Percentiles rank a stretch among this genome's conserved stretches.
These are phyloP conservation scores for Globisporangium takayamanum DNA, from an alignment of 352 stramenopile genomes.

Conservation along the genomic window DNA sequence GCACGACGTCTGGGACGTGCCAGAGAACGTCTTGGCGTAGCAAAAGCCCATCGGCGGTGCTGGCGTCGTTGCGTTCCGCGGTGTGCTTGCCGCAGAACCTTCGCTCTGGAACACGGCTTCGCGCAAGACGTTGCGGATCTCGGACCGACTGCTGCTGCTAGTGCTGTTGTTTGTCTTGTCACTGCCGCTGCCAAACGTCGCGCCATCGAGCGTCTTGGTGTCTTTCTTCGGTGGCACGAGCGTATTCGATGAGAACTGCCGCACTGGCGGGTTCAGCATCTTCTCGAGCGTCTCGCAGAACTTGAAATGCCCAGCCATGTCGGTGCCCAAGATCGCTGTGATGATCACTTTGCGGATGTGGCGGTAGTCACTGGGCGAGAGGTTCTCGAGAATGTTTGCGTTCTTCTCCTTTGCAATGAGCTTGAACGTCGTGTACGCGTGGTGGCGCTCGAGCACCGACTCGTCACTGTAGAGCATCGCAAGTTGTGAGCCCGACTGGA, in stretches of 20 bases:
- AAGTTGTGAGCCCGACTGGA: conserved; percentile 67
- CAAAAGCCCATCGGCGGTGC: conserved; percentile 3
- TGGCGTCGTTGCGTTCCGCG: conserved; percentile 13
- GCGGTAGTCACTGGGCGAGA: conserved; percentile 61
- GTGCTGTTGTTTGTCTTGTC: background rate
- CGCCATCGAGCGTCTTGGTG: conserved; percentile 6
- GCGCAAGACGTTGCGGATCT: conserved; percentile 43
- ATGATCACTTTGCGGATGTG: conserved; percentile 87
- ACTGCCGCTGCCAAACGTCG: conserved; percentile 1
- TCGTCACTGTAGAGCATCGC: conserved; percentile 87
- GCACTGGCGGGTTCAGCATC: conserved; percentile 41
- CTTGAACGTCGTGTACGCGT: conserved; percentile 83
- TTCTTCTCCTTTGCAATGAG: conserved; percentile 81
- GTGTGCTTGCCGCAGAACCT: conserved; percentile 21
- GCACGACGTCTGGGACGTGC: conserved; percentile 15
- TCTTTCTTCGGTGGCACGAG: conserved; percentile 33
- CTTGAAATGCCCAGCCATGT: conserved; percentile 89
- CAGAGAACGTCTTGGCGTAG: conserved; percentile 8
- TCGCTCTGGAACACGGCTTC: conserved; percentile 63
- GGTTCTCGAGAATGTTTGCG: conserved; percentile 78
- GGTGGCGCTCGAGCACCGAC: conserved; percentile 86
- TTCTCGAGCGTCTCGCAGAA: conserved; percentile 78
- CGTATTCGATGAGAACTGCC: conserved; percentile 38
- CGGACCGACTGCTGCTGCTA: conserved; percentile 11
- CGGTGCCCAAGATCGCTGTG: conserved; percentile 82